Evolutionary conservation across 2,329 filamentous ascomycete genomes (phyloP).

Genomic region (Cercospora brassicicola): DNA sequence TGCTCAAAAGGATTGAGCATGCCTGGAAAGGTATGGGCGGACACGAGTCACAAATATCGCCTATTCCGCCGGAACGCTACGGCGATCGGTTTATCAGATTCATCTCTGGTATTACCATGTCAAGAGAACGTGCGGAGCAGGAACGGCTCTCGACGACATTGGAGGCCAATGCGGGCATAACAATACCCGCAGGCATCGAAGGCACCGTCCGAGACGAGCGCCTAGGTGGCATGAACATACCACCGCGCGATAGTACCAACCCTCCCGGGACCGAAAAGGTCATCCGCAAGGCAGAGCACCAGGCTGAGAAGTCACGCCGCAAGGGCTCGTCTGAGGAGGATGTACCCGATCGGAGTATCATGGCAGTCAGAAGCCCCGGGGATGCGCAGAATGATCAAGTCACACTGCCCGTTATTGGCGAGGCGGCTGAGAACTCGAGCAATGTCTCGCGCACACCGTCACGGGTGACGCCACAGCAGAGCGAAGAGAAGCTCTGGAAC

Average conservation of each 20-base stretch:
- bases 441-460: conserved; percentile 41
- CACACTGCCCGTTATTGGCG: conserved; percentile 81
- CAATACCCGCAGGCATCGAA: conserved; percentile 28
- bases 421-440: conserved; percentile 76
- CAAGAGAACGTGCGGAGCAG: conserved; percentile 72
- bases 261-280: conserved; percentile 53
- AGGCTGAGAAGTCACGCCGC: conserved; percentile 59
- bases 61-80: conserved; percentile 84
- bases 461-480: conserved; percentile 27
- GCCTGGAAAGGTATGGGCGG: conserved; percentile 92
- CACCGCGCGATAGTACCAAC: conserved; percentile 29
- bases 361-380: conserved; percentile 58
- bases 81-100: conserved; percentile 93
- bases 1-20: conserved; percentile 91
- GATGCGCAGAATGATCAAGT: conserved; percentile 57
- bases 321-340: conserved; percentile 53
- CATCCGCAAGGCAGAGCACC: conserved; percentile 61
- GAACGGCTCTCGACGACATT: conserved; percentile 40
- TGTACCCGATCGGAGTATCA: conserved; percentile 63
- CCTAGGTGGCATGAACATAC: conserved; percentile 43
- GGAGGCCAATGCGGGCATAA: conserved; percentile 24
- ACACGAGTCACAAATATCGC: conserved; percentile 84
- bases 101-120: conserved; percentile 87
- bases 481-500: conserved; percentile 26
- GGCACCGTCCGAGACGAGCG: conserved; percentile 40